Evolutionary conservation across 257 asterid genomes (phyloP), one percentile per base, ranked within the genome.

Genomic region (Lithospermum erythrorhizon): DNA sequence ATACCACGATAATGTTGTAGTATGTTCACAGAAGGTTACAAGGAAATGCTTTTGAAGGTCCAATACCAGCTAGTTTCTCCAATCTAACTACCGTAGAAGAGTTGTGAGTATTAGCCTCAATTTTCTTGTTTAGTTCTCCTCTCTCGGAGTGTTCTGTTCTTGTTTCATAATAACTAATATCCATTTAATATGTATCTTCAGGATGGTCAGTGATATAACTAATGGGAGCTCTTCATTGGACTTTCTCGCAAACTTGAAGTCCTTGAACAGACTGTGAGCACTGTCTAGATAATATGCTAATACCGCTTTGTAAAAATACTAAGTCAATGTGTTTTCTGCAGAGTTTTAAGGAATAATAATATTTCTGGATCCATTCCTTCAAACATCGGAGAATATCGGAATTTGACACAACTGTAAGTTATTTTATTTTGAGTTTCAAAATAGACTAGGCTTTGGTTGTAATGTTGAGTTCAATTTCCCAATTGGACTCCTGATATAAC

Each of bases 191-290:
- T 62, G 72, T 66, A 61, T 62, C 21, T 23, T 47, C 75, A 89
- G 97, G 94, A 82, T 90, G 78, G 81, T 89, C 77, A 79, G 94
- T 63, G 95, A 84, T 74, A 45, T 89, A 67, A 72, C 85, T 52
- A 83, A 86, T 64, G 87, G 87, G 68, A 84, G 81, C 81, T 76
- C 90, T 72, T 76, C 94, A 45, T 70, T 89, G 68, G 85, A 79
- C 70, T 83, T 89, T 55, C 76, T 84, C 62, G 60, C 61, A 71
- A 56, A 71, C 60, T 62, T 86, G 87, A 73, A 19, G 41, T 71
- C 82, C 66, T 66, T 89, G 47, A 48, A 76, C 63, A 80, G 72
- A 66, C 72, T 86, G 96, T 89, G 82, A 80, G 89, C 55, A 72
- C 63, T 49, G 17, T 65, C 15, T 41, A 8, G 4, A 41, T 41